Conservation (phyloP, 768 basidiomycete genomes). For the Boletus rubroflammeus region DNA sequence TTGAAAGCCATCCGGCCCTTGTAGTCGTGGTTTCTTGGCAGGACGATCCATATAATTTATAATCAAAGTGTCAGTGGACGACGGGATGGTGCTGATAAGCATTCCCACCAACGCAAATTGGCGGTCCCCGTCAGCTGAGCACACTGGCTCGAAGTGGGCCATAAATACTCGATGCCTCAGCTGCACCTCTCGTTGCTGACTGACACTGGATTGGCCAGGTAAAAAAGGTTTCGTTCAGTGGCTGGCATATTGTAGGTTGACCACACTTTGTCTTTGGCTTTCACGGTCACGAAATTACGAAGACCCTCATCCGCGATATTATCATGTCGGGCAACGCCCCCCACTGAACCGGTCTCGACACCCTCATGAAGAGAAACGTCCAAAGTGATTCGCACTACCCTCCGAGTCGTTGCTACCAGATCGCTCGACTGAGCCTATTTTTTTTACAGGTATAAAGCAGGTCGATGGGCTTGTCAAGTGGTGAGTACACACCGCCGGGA, state of each 20-base stretch:
- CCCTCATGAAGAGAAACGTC: conserved; percentile 68
- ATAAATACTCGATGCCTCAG: too few relatives aligned
- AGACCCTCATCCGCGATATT: conserved; percentile 55
- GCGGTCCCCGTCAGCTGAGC: too few relatives aligned
- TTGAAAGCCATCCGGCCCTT: conserved; percentile 30
- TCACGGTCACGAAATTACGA: conserved; percentile 52
- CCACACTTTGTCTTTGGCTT: conserved; percentile 67
- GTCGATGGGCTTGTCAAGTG: conserved; percentile 44
- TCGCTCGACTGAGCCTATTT: neutral
- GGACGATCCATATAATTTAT: conserved; percentile 11
- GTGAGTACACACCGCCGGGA: too few relatives aligned
- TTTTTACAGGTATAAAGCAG: conserved; percentile 48
- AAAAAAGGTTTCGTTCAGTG: neutral
- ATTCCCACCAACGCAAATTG: neutral
- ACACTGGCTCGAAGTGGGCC: too few relatives aligned
- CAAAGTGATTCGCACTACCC: conserved; percentile 35
- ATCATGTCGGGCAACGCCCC: conserved; percentile 49
- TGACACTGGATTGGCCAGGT: conserved; percentile 51
- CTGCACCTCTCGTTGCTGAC: too few relatives aligned
- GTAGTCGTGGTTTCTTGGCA: conserved; percentile 14
- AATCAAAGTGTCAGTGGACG: neutral
- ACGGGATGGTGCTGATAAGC: neutral
- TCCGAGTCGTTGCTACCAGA: neutral
- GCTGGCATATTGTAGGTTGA: neutral
- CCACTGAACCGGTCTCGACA: neutral